A percentile compares a stretch with the other conserved stretches of the same genome.
phyloP scores from a whole-genome alignment of 768 basidiomycete genomes.

The Pleurotus eryngii region DNA sequence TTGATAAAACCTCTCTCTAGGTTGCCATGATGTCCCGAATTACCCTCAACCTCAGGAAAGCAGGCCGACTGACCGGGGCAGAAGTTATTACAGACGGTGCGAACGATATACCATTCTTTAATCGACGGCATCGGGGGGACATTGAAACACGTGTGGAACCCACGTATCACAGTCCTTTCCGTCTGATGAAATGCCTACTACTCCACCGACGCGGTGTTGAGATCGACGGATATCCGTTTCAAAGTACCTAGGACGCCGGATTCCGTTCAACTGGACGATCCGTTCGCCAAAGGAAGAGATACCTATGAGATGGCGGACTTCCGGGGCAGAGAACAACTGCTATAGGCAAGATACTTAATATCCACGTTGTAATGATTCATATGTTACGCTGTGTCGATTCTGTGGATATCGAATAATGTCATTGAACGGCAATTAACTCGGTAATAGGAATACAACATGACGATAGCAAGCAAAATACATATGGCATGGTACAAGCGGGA shows the following conservation, averaged over 20 bases:
- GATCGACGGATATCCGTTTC: background rate
- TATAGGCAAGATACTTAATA: too few species aligned
- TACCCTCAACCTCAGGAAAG: conserved; percentile 55
- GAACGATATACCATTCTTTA: background rate
- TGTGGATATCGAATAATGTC: too few species aligned
- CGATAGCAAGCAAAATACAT: too few species aligned
- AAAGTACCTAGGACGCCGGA: background rate
- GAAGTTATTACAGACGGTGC: background rate
- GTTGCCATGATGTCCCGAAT: conserved; percentile 71
- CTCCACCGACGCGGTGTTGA: background rate
- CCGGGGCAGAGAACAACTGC: too few species aligned
- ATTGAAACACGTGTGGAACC: background rate
- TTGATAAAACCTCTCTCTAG: conserved; percentile 14
- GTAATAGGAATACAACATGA: too few species aligned
- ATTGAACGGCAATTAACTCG: too few species aligned
- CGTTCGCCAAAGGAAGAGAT: background rate
- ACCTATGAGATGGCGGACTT: background rate
- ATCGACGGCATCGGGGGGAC: conserved; percentile 1
- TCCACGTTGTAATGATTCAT: too few species aligned
- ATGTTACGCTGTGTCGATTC: too few species aligned
- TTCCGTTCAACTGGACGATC: background rate
- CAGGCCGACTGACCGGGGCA: conserved; percentile 10
- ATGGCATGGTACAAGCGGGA: too few species aligned
- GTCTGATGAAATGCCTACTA: background rate
- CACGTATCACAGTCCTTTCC: background rate